Percentiles rank a stretch among this genome's conserved stretches.
Evolutionary conservation across 768 basidiomycete genomes (phyloP).

Genomic region (Lactarius indigo): DNA sequence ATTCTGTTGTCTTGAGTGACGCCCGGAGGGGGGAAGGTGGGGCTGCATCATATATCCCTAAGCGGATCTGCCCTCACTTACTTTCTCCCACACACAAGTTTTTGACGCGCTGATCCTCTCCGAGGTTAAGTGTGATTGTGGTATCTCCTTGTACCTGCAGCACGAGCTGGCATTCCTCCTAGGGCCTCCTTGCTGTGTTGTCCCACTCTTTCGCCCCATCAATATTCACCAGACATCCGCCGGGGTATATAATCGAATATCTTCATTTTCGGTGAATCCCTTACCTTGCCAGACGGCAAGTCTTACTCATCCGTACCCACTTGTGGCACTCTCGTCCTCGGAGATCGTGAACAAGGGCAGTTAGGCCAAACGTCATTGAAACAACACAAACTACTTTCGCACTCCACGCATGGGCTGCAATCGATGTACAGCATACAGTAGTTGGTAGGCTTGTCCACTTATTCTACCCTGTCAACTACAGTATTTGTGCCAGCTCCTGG

Average conservation of each 20-base stretch:
- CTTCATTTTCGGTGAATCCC: not conserved
- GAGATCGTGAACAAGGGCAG: not conserved
- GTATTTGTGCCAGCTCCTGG: not conserved
- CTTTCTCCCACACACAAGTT: not conserved
- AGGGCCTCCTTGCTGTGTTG: too few species aligned
- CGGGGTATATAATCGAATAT: not conserved
- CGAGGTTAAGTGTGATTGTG: not conserved
- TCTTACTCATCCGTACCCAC: not conserved
- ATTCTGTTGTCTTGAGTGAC: not conserved
- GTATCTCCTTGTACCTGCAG: too few species aligned
- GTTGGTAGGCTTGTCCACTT: too few species aligned
- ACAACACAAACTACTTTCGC: too few species aligned
- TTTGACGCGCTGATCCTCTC: not conserved
- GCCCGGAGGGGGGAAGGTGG: not conserved
- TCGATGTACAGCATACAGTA: too few species aligned
- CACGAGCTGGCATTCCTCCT: too few species aligned
- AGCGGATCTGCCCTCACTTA: not conserved
- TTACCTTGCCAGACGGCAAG: not conserved
- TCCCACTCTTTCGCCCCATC: too few species aligned
- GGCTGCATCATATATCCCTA: not conserved
- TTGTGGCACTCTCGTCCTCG: not conserved
- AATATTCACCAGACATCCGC: too few species aligned
- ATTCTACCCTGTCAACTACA: not conserved
- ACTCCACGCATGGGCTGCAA: too few species aligned
- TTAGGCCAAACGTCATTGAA: not conserved